Evolutionary conservation across 441 rosid genomes (phyloP), one percentile per base, ranked within the genome.

Genomic region (Arabidopsis hybrid): DNA sequence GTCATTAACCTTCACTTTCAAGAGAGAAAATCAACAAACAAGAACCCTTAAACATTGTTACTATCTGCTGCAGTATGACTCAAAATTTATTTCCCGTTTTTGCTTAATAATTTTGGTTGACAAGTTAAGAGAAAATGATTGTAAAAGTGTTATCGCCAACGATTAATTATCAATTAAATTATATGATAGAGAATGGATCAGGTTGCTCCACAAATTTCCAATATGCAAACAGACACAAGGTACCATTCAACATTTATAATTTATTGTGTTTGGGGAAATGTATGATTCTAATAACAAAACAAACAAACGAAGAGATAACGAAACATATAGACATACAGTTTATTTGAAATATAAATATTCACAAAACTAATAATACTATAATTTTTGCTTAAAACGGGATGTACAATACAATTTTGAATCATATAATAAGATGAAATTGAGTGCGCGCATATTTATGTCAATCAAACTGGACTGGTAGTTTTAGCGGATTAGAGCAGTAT

Each of bases 181-280:
- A 13, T 29, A 56, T 39, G 66, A 49, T 6, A 39, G n/a, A 66
- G 56, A 61, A 3, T 17, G 74, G 46, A 72, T 78, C 77, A 78
- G 56, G 60, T 59, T 78, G 65, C 21, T 72, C 39, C 57, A 61
- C 60, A 67, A 61, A 46, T 38, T 60, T 78, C 74, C 77, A 78
- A 67, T 53, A 29, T 16, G 65, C 72, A 72, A 72, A 72, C 32
- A 34, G 69, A 77, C 80, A 70, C 42, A 34, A 70, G 29, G 34
- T 49, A 9, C n/a, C 31, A 43, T 76, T 63, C 55, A 42, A 49
- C 49, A 32, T 38, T 38, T 63, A 42, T 39, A 64, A 18, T 31
- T n/a, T 63, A 6, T 71, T 40, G 17, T 64, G 62, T 40, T 55
- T 39, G 47, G 62, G 69, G 16, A 68, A 68, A 67, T 61, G 56